Evolutionary conservation across 352 stramenopile genomes (phyloP), one percentile per base, ranked within the genome.

Genomic region (Phytophthora rubi): DNA sequence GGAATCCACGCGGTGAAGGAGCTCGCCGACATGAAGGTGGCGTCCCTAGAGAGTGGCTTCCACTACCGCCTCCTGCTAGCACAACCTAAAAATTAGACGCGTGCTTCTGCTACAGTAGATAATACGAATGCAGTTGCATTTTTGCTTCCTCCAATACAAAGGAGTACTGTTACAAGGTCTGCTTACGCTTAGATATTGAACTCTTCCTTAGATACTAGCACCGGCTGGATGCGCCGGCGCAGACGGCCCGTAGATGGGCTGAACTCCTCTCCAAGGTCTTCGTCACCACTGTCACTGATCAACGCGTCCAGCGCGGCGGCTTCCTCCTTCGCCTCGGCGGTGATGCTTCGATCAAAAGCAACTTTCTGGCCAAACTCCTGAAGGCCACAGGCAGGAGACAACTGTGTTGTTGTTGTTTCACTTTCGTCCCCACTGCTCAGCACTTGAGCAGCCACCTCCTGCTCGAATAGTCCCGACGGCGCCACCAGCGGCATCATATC

Each of bases 1-100:
- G 88, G 86, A 21, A 68, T 95, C 39, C 79, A 83, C 51, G 64
- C 59, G 4, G 66, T 92, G 42, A 61, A 80, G 23, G 80, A 77
- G n/a, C 75, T 79, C 0, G 56, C 69, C 9, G 54, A 70, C 28
- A 56, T 92, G 32, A 59, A 75, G 6, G 81, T 94, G 23, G 48
- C 59, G 13, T 81, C 85, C 26, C 77, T 91, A 70, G 86, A 94
- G 67, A 90, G 85, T 48, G 88, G 88, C 47, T 95, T 93, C 65
- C 77, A 86, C 62, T 91, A 90, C 69, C 74, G 84, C 3, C 62
- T 94, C 51, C 18, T 94, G 48, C 59, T 94, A n/a, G 88, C 68
- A 6, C 65, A 82, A 37, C 44, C 65, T 26, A 53, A 55, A 65
- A 53, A 65, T 9, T 79, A 81, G 62, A 65, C 32, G 30, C 26